Conservation (phyloP, 495 filamentous ascomycete species). For the Neurospora africana region DNA sequence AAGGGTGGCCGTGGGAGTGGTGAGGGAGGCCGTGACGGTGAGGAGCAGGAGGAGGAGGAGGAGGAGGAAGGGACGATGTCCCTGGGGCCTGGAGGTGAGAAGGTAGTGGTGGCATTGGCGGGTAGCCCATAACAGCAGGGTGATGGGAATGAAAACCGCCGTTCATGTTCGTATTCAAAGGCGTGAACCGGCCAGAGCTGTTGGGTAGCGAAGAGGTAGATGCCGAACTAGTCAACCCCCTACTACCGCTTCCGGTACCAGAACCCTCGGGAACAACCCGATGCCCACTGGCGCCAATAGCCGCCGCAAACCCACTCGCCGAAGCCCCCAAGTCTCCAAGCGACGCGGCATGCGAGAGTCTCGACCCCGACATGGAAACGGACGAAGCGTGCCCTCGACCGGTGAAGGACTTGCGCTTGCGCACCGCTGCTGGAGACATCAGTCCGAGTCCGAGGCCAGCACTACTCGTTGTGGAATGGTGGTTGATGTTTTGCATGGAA, state of each 20-base stretch:
- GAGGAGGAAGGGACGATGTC: neutral
- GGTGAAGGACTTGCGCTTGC: constrained; percentile 21
- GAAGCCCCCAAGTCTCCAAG: neutral
- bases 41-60: neutral
- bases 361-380: neutral
- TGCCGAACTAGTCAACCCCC: neutral
- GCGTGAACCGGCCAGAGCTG: neutral
- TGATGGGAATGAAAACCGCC: neutral
- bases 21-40: neutral
- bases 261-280: neutral
- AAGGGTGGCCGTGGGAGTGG: neutral
- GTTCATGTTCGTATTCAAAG: neutral
- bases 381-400: neutral
- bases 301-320: neutral
- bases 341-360: neutral
- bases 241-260: neutral
- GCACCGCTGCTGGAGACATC: constrained; percentile 7
- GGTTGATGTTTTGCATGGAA: constrained; percentile 14
- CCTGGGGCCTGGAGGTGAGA: neutral
- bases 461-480: constrained; percentile 12
- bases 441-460: neutral
- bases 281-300: neutral
- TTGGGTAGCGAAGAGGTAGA: neutral
- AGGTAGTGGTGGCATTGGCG: neutral
- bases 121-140: neutral